Conservation (phyloP, 176 grass and related monocot species). For the Hordeum vulgare region MorexV3_pseudomolecules_assembly NC_058518.1:4486561-4487060, state of each 20-base stretch:
- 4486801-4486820: neutral
- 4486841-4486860: constrained; percentile 47
- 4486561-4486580: constrained; percentile 48
- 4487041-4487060: constrained; percentile 42
- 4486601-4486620: constrained; percentile 55
- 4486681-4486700: constrained; percentile 86
- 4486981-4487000: constrained; percentile 46
- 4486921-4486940: constrained; percentile 36
- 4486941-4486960: constrained; percentile 33
- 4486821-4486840: neutral
- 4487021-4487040: constrained; percentile 49
- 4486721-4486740: constrained; percentile 54
- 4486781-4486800: constrained; percentile 2
- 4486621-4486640: constrained; percentile 60
- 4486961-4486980: constrained; percentile 37
- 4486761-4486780: constrained; percentile 64
- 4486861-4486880: constrained; percentile 58
- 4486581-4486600: constrained; percentile 39
- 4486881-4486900: constrained; percentile 71
- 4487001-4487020: constrained; percentile 52
- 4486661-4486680: constrained; percentile 83
- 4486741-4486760: constrained; percentile 53
- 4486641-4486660: constrained; percentile 56
- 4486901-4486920: constrained; percentile 54
- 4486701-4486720: constrained; percentile 67